phyloP scores from a whole-genome alignment of 495 filamentous ascomycete species.

The Massariosphaeria phaeospora region DNA sequence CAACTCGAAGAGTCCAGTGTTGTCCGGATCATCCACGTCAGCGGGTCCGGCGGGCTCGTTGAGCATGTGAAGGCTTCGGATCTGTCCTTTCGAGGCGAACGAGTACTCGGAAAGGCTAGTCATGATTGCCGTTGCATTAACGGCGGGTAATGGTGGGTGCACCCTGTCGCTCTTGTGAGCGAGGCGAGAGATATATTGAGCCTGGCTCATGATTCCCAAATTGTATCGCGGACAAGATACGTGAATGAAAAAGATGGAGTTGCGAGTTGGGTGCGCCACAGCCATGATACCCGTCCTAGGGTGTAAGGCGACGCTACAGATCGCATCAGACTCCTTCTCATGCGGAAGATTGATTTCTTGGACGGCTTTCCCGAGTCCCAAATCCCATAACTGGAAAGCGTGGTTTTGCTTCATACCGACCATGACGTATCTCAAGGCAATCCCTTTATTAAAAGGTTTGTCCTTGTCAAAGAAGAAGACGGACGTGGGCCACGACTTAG shows the following conservation, averaged over 20 bases:
- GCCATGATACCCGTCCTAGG: conserved; percentile 83
- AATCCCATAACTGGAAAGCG: conserved; percentile 97
- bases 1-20: conserved; percentile 75
- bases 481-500: conserved; percentile 93
- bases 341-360: conserved; percentile 96
- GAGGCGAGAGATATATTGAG: conserved; percentile 72
- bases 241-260: conserved; percentile 95
- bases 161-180: conserved; percentile 57
- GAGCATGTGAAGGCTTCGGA: conserved; percentile 86
- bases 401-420: conserved; percentile 99
- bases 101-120: conserved; percentile 93
- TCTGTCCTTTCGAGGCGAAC: conserved; percentile 76
- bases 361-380: conserved; percentile 87
- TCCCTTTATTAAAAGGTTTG: conserved; percentile 78
- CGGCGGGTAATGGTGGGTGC: conserved; percentile 57
- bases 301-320: conserved; percentile 94
- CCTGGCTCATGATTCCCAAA: conserved; percentile 72
- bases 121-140: conserved; percentile 91
- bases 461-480: conserved; percentile 94
- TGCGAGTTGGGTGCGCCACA: conserved; percentile 92
- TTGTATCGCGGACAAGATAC: conserved; percentile 89
- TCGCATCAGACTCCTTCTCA: conserved; percentile 90
- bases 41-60: conserved; percentile 53
- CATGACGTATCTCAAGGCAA: conserved; percentile 85
- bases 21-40: conserved; percentile 52